Base-by-base conservation (phyloP, 495 filamentous ascomycete species). In the Physcia stellaris region DNA sequence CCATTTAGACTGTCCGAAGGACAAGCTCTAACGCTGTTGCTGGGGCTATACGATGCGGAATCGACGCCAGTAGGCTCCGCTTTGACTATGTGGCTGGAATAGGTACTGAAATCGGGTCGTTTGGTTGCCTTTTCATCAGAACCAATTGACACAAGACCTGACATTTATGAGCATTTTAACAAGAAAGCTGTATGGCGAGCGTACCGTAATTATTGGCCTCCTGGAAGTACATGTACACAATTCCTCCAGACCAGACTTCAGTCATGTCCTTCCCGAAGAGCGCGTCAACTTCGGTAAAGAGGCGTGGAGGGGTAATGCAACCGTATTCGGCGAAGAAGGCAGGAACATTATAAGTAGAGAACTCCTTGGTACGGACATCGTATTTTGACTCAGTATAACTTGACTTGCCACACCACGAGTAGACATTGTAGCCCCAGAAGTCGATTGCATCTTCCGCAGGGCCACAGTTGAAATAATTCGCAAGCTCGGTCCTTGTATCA, bases 361-460 rank as follows among this genome's bases (percentile, higher is more conserved):
- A 96, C 61, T 92, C 84, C 27, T 77, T 59, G 26, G 84, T 86
- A 49, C 86, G 77, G 19, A 67, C 69, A 46, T 80, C 66, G 59
- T 84, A 98, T 12, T 83, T 81, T 0, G 88, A 95, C 13, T 59
- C 46, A 32, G 61, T 49, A 54, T 79, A 88, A 39, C 67, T 71
- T 42, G 79, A 87, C 35, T 83, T 53, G 34, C 90, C 90, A 54
- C 90, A 98, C 90, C 90, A 98, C 26, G 83, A 87, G 64, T 96
- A 96, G 66, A 95, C 88, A 63, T 96, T 98, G 72, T 94, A 94
- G 37, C 90, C 90, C 85, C 85, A 95, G 68, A 86, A 95, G 58
- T 96, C 88, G 44, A 94, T 87, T 28, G 75, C 62, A 10, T 71
- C 64, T 0, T 62, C 60, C 21, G 63, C 40, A 23, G 71, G 56